phyloP scores from a whole-genome alignment of 805 yeast species.

The Pichia rugopelliculosa region DNA sequence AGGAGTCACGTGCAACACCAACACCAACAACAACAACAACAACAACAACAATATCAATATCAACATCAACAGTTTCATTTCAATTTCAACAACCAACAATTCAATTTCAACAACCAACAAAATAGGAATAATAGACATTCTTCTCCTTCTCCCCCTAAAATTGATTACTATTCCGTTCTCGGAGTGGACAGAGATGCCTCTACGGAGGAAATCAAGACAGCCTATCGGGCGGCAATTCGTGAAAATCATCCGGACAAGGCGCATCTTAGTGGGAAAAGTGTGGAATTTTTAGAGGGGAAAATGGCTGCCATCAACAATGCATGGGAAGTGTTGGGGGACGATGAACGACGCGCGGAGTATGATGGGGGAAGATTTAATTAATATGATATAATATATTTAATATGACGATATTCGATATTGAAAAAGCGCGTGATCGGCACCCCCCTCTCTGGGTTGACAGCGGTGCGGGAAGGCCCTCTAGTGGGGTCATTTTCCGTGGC shows the following conservation, averaged over 20 bases:
- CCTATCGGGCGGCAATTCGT: neutral
- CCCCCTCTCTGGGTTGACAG: no score
- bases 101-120: no score
- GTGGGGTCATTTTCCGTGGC: no score
- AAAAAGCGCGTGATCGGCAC: no score
- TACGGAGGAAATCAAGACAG: neutral
- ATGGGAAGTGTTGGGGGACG: neutral
- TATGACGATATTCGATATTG: no score
- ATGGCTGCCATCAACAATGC: neutral
- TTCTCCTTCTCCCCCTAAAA: no score
- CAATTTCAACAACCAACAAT: no score
- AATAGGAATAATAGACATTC: no score
- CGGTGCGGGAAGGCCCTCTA: no score
- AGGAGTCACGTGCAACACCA: neutral
- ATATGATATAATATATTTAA: no score
- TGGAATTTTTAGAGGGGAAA: neutral
- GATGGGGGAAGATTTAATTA: no score
- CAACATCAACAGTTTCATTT: no score
- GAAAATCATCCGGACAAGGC: neutral
- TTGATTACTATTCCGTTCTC: neutral
- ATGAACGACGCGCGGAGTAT: neutral
- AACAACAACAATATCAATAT: conserved; percentile 26
- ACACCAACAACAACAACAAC: conserved; percentile 28
- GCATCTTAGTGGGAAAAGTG: neutral
- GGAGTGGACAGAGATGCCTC: neutral